These are phyloP conservation scores for Ammopiptanthus mongolicus DNA, from an alignment of 306 rosid genomes.

Conservation along the genomic window DNA sequence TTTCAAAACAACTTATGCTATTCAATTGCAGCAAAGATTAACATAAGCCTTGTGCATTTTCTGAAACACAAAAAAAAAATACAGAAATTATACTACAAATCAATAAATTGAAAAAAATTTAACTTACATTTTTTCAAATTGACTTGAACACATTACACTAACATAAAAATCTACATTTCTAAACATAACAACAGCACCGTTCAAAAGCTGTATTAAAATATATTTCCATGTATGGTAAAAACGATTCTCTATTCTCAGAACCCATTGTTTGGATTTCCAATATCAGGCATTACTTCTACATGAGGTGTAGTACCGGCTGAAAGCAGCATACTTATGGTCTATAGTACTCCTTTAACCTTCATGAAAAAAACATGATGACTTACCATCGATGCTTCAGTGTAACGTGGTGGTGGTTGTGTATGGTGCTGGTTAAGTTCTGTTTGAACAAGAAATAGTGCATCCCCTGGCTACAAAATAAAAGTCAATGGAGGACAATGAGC, in stretches of 20 bases:
- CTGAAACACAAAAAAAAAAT: not conserved
- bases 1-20: not conserved
- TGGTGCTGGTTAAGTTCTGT: slow-evolving; percentile 61
- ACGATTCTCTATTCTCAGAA: not conserved
- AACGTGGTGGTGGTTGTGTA: slow-evolving; percentile 88
- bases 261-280: not conserved
- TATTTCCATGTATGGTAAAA: not conserved
- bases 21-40: not conserved
- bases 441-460: slow-evolving; percentile 44
- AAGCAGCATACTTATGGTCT: slow-evolving; percentile 4
- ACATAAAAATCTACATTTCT: not conserved
- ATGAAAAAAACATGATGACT: slow-evolving; percentile 11
- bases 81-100: not conserved
- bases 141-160: not conserved
- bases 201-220: not conserved
- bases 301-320: not conserved
- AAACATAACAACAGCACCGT: not conserved
- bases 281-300: slow-evolving; percentile 1
- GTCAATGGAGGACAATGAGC: slow-evolving; percentile 7
- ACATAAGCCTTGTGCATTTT: not conserved
- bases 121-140: not conserved
- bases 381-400: slow-evolving; percentile 87
- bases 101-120: not conserved
- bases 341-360: not conserved
- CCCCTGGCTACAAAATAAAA: slow-evolving; percentile 59